Evolutionary conservation across 768 basidiomycete genomes (phyloP).

Genomic region (Serpula lacrymans): DNA sequence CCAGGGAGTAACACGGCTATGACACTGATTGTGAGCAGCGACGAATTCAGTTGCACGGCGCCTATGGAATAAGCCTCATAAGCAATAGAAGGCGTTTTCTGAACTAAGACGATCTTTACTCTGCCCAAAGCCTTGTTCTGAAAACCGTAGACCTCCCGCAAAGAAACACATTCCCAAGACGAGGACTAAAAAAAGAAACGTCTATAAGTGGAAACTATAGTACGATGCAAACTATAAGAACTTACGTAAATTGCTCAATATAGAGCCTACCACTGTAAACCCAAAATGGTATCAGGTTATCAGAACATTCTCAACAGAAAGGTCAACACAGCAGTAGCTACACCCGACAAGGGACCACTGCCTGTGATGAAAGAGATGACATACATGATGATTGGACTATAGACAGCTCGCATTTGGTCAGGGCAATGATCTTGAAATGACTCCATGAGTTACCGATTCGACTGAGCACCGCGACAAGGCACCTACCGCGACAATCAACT

Average conservation of each 20-base stretch:
- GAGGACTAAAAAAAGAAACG: conserved; percentile 55
- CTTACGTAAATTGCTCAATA: conserved; percentile 72
- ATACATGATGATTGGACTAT: conserved; percentile 79
- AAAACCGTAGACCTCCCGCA: conserved; percentile 72
- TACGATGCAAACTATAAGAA: background rate
- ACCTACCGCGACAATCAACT: conserved; percentile 70
- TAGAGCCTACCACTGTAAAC: conserved; percentile 69
- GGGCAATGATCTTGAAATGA: conserved; percentile 61
- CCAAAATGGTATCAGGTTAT: conserved; percentile 2
- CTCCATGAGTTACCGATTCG: background rate
- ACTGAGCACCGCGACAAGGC: background rate
- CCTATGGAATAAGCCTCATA: conserved; percentile 36
- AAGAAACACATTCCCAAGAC: conserved; percentile 86
- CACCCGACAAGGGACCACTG: too few species aligned
- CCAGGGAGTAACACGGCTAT: conserved; percentile 76
- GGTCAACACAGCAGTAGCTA: too few species aligned
- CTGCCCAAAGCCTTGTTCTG: conserved; percentile 73
- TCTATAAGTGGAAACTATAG: conserved; percentile 1
- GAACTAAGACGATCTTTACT: conserved; percentile 41
- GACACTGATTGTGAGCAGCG: conserved; percentile 72
- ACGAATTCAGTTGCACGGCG: conserved; percentile 70
- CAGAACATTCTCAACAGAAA: conserved; percentile 2
- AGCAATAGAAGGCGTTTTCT: background rate
- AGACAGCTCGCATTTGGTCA: conserved; percentile 75
- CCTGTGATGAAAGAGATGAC: conserved; percentile 22